Evolutionary conservation across 164 flowering plant genomes (phyloP), one percentile per base, ranked within the genome.

Genomic region (Magnolia kwangsiensis): DNA sequence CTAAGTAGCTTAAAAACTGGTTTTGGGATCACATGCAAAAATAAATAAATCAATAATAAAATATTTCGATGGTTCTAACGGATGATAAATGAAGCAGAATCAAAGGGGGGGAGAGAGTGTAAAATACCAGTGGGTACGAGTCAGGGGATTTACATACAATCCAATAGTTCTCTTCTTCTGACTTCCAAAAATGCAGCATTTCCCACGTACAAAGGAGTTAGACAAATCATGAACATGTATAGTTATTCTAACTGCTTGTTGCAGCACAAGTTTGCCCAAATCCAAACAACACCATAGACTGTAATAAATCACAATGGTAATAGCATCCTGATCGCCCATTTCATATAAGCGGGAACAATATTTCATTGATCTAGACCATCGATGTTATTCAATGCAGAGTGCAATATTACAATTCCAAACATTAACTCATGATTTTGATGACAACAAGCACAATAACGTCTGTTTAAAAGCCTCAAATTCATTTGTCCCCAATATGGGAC

Each of bases 91-190:
- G 16, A 19, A 67, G 23, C 23, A 14, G 71, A 59, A 29, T 9
- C 14, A 16, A 29, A 5, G 24, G 67, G 63, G 67, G 63, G 7
- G 10, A 45, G 71, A 45, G 20, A 24, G 58, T 69, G n/a, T 23
- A 79, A 51, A 78, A 13, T 85, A 93, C 99, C 91, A 84, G 90
- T 31, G 98, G 99, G 82, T 80, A 91, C 24, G 76, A 14, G 67
- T 91, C 92, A 81, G 98, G 98, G 68, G 80, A 72, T 76, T 92
- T 91, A 88, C 99, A 96, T 55, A 90, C 86, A 74, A 96, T 75
- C 99, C 99, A 96, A 75, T 92, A 90, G 79, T 78, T 90, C 63
- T 90, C 97, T 64, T 85, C 37, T 21, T 72, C 92, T 4, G 90
- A 61, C 81, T 92, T 23, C 24, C 24, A 23, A 23, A 23, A 23